A percentile compares a stretch with the other conserved stretches of the same genome.
phyloP scores from a whole-genome alignment of 176 grass and related monocot genomes.

The Puya raimondii region DNA sequence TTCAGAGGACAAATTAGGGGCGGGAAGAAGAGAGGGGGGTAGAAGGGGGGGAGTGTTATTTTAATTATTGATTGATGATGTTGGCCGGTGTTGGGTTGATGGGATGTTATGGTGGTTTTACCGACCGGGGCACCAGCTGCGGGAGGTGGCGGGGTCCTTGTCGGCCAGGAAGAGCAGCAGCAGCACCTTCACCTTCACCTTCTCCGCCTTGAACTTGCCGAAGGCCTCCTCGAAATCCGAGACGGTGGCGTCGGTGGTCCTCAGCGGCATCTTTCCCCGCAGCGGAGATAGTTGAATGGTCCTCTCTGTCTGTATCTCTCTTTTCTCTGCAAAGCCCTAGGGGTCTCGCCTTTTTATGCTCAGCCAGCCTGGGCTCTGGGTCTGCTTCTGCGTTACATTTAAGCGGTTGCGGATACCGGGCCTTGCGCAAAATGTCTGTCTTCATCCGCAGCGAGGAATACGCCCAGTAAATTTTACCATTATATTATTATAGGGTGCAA shows the following conservation, averaged over 20 bases:
- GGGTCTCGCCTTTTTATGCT: neutral
- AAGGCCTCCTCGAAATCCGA: conserved; percentile 34
- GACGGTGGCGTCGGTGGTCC: conserved; percentile 21
- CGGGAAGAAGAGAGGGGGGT: too few species aligned
- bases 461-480: too few species aligned
- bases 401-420: neutral
- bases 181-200: conserved; percentile 32
- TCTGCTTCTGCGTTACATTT: neutral
- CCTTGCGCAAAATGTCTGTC: neutral
- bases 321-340: neutral
- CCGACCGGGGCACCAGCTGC: conserved; percentile 86
- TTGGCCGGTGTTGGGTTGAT: too few species aligned
- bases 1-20: too few species aligned
- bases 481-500: too few species aligned
- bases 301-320: neutral
- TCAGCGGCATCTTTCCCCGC: conserved; percentile 26
- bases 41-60: too few species aligned
- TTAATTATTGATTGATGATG: too few species aligned
- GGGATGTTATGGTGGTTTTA: neutral
- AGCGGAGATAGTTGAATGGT: too few species aligned
- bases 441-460: too few species aligned
- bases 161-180: conserved; percentile 85
- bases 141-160: conserved; percentile 52
- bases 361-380: neutral
- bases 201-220: conserved; percentile 21